Base-by-base conservation (phyloP, 257 asterid genomes). In the Solanum lycopersicoides region DNA sequence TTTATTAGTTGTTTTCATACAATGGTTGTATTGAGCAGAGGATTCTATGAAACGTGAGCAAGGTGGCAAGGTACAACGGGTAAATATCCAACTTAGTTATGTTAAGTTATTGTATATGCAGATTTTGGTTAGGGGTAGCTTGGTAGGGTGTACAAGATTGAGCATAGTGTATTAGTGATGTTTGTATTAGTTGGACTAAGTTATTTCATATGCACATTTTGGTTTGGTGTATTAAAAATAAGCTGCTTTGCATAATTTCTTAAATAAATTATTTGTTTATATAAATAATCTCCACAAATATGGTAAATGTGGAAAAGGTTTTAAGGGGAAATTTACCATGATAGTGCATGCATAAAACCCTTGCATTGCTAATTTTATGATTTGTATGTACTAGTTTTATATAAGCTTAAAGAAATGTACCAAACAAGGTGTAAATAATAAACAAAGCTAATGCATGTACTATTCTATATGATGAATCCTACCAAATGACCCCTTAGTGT, bases 11-110 rank as follows among this genome's bases (percentile, higher is more conserved):
- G 20, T 28, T 35, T 75, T 66, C 16, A 71, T 88, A 13, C 72
- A 65, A 44, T 30, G 73, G 32, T 42, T 87, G 73, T 73, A 68
- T 87, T 84, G 86, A 88, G 91, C 98, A 96, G 98, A 96, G 86
- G 99, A 96, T 90, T 87, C 98, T 23, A 59, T 95, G 92, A 94
- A 94, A 92, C 94, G 97, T 35, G 99, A 96, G 88, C 95, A 98
- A 47, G 98, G 98, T 84, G 93, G 88, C 73, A 96, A 95, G 93
- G 99, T 95, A 88, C 98, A 93, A 59, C 94, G 93, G 92, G 96
- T 93, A 15, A 96, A 95, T 87, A 96, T 96, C 87, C 99, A 96
- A 90, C 39, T 59, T 59, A 59, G 28, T 59, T 63, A 4, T 63
- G 14, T 12, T 60, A 63, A 9, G 32, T 23, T 63, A 63, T 60